Evolutionary conservation across 2,329 filamentous ascomycete genomes (phyloP), one percentile per base, ranked within the genome.

Genomic region (Pyricularia sp.): DNA sequence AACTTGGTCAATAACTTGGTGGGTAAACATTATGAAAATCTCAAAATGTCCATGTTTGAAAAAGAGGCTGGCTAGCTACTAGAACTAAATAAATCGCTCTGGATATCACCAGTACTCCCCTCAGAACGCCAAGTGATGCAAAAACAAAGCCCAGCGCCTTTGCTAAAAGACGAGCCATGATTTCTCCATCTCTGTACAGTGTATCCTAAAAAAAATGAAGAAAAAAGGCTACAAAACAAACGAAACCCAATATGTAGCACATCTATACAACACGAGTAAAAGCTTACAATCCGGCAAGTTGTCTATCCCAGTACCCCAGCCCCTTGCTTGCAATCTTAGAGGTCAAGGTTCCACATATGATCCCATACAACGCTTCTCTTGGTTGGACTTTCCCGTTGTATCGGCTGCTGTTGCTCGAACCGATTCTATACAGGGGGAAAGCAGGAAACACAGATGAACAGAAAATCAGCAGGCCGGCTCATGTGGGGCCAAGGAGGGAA

Each of bases 331-430:
- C 23, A 14, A 20, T 14, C 14, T 63, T 28, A 63, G 7, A 88
- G 81, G 73, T 89, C 86, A 30, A 88, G 74, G 71, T 81, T 86
- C 87, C 87, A 89, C 20, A 90, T 77, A 14, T 85, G 82, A 72
- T 88, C 86, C 86, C 86, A 90, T 11, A 89, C 81, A 4, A 88
- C 79, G 31, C 84, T 86, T 73, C 78, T 84, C 76, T 81, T 85
- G n/a, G 76, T 78, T 28, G 80, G 75, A 70, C 80, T 81, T 68
- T 80, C 79, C 70, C 81, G 79, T 26, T 78, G 78, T 50, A 79
- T 73, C 31, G 72, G 74, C 26, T 68, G 69, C 4, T 33, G 66
- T 7, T 33, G 59, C 28, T 26, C 59, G 59, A 63, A 63, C 14
- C 59, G 59, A 63, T 26, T 28, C 59, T 63, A 63, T 28, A 63